These are phyloP conservation scores for Amanita subjunquillea DNA, from an alignment of 768 basidiomycete species.

Conservation along the genomic window DNA sequence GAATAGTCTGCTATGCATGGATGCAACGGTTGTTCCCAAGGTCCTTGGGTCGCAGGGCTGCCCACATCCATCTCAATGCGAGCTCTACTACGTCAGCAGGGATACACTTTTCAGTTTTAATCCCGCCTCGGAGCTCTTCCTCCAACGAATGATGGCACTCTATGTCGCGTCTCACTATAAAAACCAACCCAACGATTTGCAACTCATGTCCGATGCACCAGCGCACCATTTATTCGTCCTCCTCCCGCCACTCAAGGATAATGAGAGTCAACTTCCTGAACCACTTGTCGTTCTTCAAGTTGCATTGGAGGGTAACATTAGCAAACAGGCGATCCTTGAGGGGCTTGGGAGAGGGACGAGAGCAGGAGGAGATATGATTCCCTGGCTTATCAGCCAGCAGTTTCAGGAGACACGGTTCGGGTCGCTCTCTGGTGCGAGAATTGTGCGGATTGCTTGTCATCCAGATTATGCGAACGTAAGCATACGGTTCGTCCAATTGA, in stretches of 20 bases:
- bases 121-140: slow-evolving; percentile 93
- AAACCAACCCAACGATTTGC: slow-evolving; percentile 98
- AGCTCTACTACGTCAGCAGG: slow-evolving; percentile 90
- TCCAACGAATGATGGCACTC: slow-evolving; percentile 96
- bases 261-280: slow-evolving; percentile 86
- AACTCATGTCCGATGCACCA: slow-evolving; percentile 92
- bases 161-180: slow-evolving; percentile 99
- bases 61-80: slow-evolving; percentile 89
- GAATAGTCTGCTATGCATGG: slow-evolving; percentile 81
- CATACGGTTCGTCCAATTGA: slow-evolving; percentile 6
- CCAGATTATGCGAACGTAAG: slow-evolving; percentile 88
- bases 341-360: slow-evolving; percentile 75
- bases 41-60: slow-evolving; percentile 50
- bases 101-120: slow-evolving; percentile 97
- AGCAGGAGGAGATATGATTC: slow-evolving; percentile 94
- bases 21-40: slow-evolving; percentile 56
- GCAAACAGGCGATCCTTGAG: slow-evolving; percentile 76
- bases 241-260: slow-evolving; percentile 83
- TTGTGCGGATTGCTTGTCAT: slow-evolving; percentile 91
- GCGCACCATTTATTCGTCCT: slow-evolving; percentile 96
- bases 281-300: slow-evolving; percentile 95
- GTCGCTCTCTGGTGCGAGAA: slow-evolving; percentile 76
- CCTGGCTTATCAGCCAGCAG: slow-evolving; percentile 91
- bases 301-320: slow-evolving; percentile 90
- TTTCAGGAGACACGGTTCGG: slow-evolving; percentile 96